Base-by-base conservation (phyloP, 2,329 filamentous ascomycete species). In the Ascosphaera apis region DNA sequence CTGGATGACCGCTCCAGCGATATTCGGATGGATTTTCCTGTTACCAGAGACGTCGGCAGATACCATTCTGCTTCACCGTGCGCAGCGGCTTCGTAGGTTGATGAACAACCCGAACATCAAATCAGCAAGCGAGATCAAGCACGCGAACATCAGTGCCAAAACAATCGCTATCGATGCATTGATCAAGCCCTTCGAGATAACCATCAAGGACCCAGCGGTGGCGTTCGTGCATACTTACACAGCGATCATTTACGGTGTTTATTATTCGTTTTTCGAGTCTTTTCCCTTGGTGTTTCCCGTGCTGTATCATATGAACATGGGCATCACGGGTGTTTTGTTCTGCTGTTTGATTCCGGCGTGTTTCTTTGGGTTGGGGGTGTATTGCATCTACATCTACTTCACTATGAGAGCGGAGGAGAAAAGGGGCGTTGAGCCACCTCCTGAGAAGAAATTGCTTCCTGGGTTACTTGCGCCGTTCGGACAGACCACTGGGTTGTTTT, bases 51-150 rank as follows among this genome's bases (percentile, higher is more conserved):
- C 74, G 0, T 66, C 57, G 37, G 51, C 62, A 0, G 54, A 61
- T 5, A 74, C 62, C 40, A 71, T 78, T 44, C 62, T 77, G 2
- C 60, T 70, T 33, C 66, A 63, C 16, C 69, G 73, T 7, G 69
- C 72, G 2, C 48, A 55, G 34, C 66, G 72, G n/a, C 60, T 78
- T 3, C 63, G 74, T 37, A 67, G 64, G 46, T 53, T 67, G 30
- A 74, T 69, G 0, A 69, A 68, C n/a, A 62, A 66, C 43, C 41
- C 51, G 3, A 51, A 53, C 15, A 66, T 76, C 50, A 63, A 65
- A 51, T 65, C 68, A 0, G 68, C 76, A 47, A 66, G 63, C 37
- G 73, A 79, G 49, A 69, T 78, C 40, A 66, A 73, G 45, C 66
- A 71, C 50, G 57, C 54, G n/a, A 59, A 63, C 42, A 56, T 70